Percentiles rank a stretch among this genome's conserved stretches.
phyloP scores from a whole-genome alignment of 2,329 filamentous ascomycete species.

The Xylariaceae sp. region DNA sequence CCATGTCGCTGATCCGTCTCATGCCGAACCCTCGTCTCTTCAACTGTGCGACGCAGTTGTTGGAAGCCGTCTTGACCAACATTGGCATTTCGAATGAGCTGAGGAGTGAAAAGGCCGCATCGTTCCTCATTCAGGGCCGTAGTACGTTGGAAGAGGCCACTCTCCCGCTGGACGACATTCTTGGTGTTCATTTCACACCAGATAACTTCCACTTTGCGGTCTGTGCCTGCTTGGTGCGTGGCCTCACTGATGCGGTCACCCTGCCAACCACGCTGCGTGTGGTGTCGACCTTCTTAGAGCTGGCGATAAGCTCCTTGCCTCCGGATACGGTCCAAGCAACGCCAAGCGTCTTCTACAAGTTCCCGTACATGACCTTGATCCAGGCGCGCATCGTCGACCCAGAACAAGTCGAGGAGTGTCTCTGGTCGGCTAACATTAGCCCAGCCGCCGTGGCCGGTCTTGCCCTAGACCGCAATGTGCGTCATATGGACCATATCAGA shows the following conservation, averaged over 20 bases:
- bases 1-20: slow-evolving; percentile 59
- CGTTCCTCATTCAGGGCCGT: slow-evolving; percentile 56
- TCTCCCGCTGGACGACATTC: slow-evolving; percentile 56
- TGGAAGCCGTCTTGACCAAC: slow-evolving; percentile 60
- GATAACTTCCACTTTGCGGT: slow-evolving; percentile 64
- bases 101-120: slow-evolving; percentile 53
- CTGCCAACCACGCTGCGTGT: slow-evolving; percentile 54
- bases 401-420: slow-evolving; percentile 57
- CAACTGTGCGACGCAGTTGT: slow-evolving; percentile 59
- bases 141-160: slow-evolving; percentile 57
- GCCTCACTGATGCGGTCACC: slow-evolving; percentile 57
- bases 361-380: slow-evolving; percentile 57
- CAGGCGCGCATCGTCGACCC: slow-evolving; percentile 49
- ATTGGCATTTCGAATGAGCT: slow-evolving; percentile 57
- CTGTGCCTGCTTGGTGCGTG: slow-evolving; percentile 58
- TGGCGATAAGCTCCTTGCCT: slow-evolving; percentile 36
- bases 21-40: slow-evolving; percentile 55
- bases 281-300: slow-evolving; percentile 55
- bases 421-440: slow-evolving; percentile 55
- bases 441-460: slow-evolving; percentile 39
- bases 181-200: slow-evolving; percentile 58
- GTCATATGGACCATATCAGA: slow-evolving; percentile 43
- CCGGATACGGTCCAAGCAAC: slow-evolving; percentile 31
- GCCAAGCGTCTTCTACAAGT: slow-evolving; percentile 33
- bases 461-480: slow-evolving; percentile 36